These are phyloP conservation scores for Bassia scoparia DNA, from an alignment of 148 eudicot genomes.

Conservation along the genomic window DNA sequence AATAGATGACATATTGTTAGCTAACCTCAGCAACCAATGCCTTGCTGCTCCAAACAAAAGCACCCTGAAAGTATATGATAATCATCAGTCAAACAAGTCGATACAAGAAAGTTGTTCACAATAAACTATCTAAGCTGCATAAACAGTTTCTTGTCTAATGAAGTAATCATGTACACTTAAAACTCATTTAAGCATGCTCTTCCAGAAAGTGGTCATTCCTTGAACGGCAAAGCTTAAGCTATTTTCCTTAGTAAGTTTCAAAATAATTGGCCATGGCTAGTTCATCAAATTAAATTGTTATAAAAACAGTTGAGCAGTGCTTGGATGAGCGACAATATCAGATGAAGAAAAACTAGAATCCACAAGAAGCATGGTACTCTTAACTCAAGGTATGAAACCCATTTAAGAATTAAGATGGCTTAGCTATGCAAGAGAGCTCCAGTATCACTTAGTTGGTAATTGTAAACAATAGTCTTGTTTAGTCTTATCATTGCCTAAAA, in stretches of 20 bases:
- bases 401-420: background rate
- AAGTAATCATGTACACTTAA: background rate
- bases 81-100: constrained; percentile 5
- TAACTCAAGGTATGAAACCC: background rate
- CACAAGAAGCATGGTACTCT: background rate
- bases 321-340: background rate
- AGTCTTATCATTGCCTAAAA: background rate
- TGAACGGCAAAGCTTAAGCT: background rate
- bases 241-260: background rate
- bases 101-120: background rate
- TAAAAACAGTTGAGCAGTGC: background rate
- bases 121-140: background rate
- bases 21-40: constrained; percentile 91
- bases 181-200: background rate
- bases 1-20: background rate
- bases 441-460: background rate
- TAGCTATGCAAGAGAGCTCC: background rate
- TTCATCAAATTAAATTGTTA: background rate
- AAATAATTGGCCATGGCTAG: background rate
- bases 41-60: constrained; percentile 90
- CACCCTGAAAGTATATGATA: constrained; percentile 60
- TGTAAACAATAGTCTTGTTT: background rate
- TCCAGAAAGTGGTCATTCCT: constrained; percentile 1
- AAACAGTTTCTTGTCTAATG: background rate
- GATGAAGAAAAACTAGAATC: background rate